A percentile compares a stretch with the other conserved stretches of the same genome.
phyloP scores from a whole-genome alignment of 129 eudicot species.

The Heracleum sosnowskyi region DNA sequence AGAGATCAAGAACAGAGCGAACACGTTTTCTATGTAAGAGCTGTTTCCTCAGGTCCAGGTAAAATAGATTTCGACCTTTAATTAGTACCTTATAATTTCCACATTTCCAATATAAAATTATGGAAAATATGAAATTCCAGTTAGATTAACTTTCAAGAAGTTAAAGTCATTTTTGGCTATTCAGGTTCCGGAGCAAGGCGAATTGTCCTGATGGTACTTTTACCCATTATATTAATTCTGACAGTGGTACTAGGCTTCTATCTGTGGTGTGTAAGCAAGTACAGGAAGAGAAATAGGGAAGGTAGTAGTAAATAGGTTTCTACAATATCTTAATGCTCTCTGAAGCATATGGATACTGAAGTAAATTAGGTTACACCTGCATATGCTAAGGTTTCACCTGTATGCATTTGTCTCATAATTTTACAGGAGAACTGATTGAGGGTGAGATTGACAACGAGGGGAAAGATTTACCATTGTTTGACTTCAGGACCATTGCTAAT shows the following conservation, averaged over 20 bases:
- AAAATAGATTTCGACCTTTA: not conserved
- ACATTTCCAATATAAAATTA: no score
- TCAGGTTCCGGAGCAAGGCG: not conserved
- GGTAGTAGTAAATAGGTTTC: not conserved
- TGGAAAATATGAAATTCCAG: no score
- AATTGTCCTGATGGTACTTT: not conserved
- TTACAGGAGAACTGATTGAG: not conserved
- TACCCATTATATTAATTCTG: not conserved
- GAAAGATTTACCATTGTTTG: not conserved
- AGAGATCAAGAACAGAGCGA: not conserved
- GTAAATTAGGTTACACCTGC: no score
- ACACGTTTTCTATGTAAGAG: not conserved
- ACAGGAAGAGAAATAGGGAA: not conserved
- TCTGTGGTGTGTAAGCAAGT: not conserved
- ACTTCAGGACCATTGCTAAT: not conserved
- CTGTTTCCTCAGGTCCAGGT: not conserved
- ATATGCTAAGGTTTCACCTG: no score
- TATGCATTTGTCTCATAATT: not conserved
- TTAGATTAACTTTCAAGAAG: not conserved
- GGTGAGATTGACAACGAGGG: not conserved
- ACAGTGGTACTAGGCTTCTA: not conserved
- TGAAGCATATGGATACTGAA: not conserved
- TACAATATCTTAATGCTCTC: not conserved
- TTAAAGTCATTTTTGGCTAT: not conserved
- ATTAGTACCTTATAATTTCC: not conserved